Evolutionary conservation across 2,329 filamentous ascomycete species (phyloP).

Genomic region (Exserohilum turcica): DNA sequence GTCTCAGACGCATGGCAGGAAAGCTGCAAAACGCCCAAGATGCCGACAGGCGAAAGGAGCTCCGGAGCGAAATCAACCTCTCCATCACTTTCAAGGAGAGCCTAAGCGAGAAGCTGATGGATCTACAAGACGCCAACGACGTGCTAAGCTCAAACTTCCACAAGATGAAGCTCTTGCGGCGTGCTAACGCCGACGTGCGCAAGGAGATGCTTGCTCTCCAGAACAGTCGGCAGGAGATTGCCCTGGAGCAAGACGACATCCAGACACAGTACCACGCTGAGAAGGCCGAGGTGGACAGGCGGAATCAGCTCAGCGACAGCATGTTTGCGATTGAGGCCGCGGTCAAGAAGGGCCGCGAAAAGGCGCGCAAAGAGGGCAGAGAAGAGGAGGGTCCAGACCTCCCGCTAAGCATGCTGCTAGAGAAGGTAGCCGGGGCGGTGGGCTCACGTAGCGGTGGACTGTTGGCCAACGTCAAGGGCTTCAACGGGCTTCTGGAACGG

Average conservation of each 20-base stretch:
- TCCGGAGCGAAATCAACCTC: slow-evolving; percentile 54
- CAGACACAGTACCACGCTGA: slow-evolving; percentile 40
- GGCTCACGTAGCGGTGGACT: slow-evolving; percentile 41
- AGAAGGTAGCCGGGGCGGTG: slow-evolving; percentile 35
- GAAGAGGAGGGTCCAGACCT: slow-evolving; percentile 42
- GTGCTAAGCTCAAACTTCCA: slow-evolving; percentile 54
- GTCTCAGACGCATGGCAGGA: slow-evolving; percentile 50
- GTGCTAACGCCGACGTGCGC: slow-evolving; percentile 53
- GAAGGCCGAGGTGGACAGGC: slow-evolving; percentile 31
- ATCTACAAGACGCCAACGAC: slow-evolving; percentile 59
- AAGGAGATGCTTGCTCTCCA: slow-evolving; percentile 56
- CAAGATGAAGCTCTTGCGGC: slow-evolving; percentile 52
- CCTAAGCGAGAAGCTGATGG: slow-evolving; percentile 56
- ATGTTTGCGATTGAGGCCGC: slow-evolving; percentile 48
- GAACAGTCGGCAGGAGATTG: slow-evolving; percentile 55
- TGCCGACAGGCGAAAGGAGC: slow-evolving; percentile 46
- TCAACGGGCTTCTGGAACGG: slow-evolving; percentile 44
- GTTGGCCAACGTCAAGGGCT: slow-evolving; percentile 34
- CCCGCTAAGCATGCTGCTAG: slow-evolving; percentile 40
- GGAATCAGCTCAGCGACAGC: slow-evolving; percentile 34
- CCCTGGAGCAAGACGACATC: slow-evolving; percentile 57
- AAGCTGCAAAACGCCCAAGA: slow-evolving; percentile 47
- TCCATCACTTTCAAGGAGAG: slow-evolving; percentile 56
- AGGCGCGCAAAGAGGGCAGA: slow-evolving; percentile 35
- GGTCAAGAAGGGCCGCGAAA: slow-evolving; percentile 41